Evolutionary conservation across 2,329 filamentous ascomycete genomes (phyloP), one percentile per base, ranked within the genome.

Genomic region (Aureobasidium sp.): DNA sequence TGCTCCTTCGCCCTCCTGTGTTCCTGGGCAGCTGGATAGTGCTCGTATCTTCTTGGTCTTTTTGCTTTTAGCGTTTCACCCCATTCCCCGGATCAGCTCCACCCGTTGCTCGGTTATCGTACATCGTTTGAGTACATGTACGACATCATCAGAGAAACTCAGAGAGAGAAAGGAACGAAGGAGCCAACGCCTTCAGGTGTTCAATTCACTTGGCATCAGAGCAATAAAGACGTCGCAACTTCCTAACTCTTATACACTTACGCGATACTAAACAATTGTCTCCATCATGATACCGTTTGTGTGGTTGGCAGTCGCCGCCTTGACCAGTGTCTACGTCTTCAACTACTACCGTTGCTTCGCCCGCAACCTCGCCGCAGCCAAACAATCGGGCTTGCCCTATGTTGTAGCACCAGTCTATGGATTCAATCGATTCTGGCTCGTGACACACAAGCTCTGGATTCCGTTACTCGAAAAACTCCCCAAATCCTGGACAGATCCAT

Each of bases 391-490:
- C 5, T 63, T 80, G 29, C 76, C 77, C 21, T 75, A 76, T 58
- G 67, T 79, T n/a, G 68, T 74, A 25, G 66, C 68, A 30, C 78
- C 78, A 37, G 69, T 74, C 63, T 73, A 79, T 66, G 71, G 81
- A 1, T 80, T 82, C 68, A 81, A 79, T 65, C 66, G 77, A 16
- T 67, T 78, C 27, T 88, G 85, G 82, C 77, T 86, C 60, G 67
- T 86, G 30, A 81, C 81, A 2, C 76, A 79, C 66, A 71, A 71
- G 55, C 63, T 86, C 45, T 86, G 79, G 80, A 68, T 84, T 11
- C 81, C 82, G 3, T 62, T 87, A 15, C 76, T 88, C 65, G 78
- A 77, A 62, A 68, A 72, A 15, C 74, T 88, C 0, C 86, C 86
- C 0, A 74, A 74, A 47, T 74, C 77, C 16, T 81, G 77, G 72